These are phyloP conservation scores for Puccinia coronata DNA, from an alignment of 1,284 basidiomycete species.

Conservation along the genomic window DNA sequence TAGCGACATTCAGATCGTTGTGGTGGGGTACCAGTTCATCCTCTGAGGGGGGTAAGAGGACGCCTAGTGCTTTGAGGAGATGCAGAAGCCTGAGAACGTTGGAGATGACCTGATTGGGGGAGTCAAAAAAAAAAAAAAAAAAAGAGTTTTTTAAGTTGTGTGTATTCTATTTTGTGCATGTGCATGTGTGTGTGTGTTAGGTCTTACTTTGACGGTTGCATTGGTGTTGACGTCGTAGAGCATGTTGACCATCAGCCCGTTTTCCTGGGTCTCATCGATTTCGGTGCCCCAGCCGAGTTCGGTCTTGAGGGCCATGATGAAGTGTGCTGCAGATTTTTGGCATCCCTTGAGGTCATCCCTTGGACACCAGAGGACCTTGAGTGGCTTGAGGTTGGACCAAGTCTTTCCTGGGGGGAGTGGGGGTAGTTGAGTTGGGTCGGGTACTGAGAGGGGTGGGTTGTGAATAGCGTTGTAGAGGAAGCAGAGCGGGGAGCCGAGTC, in stretches of 20 bases:
- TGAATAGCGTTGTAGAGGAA: constrained; percentile 91
- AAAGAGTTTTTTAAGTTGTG: too few species aligned
- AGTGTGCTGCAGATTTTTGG: constrained; percentile 64
- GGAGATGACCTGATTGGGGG: constrained; percentile 32
- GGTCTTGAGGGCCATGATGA: constrained; percentile 63
- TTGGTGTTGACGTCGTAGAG: constrained; percentile 85
- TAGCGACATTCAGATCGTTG: constrained; percentile 35
- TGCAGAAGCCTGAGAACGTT: constrained; percentile 46
- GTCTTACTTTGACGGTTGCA: constrained; percentile 84
- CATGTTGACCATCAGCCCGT: constrained; percentile 67
- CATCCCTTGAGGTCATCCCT: constrained; percentile 73
- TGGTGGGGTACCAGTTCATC: constrained; percentile 53
- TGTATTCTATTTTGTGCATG: not conserved
- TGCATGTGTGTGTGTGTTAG: not conserved
- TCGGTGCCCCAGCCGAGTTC: constrained; percentile 60
- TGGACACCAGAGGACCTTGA: constrained; percentile 67
- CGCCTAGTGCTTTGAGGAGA: constrained; percentile 32
- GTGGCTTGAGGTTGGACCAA: constrained; percentile 65
- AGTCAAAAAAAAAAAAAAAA: too few species aligned
- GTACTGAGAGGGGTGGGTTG: constrained; percentile 24
- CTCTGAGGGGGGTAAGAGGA: constrained; percentile 51
- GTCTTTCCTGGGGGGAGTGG: constrained; percentile 66
- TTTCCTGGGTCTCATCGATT: constrained; percentile 55
- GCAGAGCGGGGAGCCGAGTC: constrained; percentile 88
- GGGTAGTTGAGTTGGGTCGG: constrained; percentile 5